Percentiles rank a stretch among this genome's conserved stretches.
These are phyloP conservation scores for Acidiella bohemica DNA, from an alignment of 495 filamentous ascomycete species.

Conservation along the genomic window DNA sequence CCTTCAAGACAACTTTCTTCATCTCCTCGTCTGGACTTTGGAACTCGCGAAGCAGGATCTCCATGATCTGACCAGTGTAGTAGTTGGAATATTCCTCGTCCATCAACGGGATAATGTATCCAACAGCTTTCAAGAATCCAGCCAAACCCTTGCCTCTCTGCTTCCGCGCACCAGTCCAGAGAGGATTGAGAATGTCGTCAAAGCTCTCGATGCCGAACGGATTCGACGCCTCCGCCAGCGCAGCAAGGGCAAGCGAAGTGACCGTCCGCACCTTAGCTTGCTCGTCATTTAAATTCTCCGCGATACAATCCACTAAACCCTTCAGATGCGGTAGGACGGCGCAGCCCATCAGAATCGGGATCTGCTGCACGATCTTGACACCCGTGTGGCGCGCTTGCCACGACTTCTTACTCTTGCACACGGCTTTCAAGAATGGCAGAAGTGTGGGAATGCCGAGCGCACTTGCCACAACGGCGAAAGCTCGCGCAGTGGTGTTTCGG, in stretches of 20 bases:
- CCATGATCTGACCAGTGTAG: conserved; percentile 98
- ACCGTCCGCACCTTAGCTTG: conserved; percentile 96
- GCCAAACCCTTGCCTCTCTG: conserved; percentile 94
- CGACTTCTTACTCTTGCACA: conserved; percentile 94
- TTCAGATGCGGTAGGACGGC: conserved; percentile 93
- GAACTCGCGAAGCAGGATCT: conserved; percentile 91
- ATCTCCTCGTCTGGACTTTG: conserved; percentile 97
- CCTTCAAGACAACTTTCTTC: conserved; percentile 98
- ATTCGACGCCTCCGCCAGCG: conserved; percentile 89
- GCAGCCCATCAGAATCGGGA: conserved; percentile 98
- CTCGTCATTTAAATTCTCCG: conserved; percentile 89
- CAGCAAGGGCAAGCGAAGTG: conserved; percentile 87
- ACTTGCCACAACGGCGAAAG: conserved; percentile 94
- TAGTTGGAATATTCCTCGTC: conserved; percentile 99
- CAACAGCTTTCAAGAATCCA: conserved; percentile 92
- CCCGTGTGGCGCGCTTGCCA: conserved; percentile 99
- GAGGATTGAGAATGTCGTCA: conserved; percentile 89
- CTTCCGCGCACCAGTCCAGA: conserved; percentile 91
- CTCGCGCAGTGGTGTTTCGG: conserved; percentile 94
- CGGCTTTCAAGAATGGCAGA: conserved; percentile 85
- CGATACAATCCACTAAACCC: conserved; percentile 91
- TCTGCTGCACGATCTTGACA: conserved; percentile 98
- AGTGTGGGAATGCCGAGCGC: conserved; percentile 92
- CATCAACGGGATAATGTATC: conserved; percentile 97
- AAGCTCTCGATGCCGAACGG: conserved; percentile 99